Base-by-base conservation (phyloP, 805 yeast species). In the Candida golubevii region DNA sequence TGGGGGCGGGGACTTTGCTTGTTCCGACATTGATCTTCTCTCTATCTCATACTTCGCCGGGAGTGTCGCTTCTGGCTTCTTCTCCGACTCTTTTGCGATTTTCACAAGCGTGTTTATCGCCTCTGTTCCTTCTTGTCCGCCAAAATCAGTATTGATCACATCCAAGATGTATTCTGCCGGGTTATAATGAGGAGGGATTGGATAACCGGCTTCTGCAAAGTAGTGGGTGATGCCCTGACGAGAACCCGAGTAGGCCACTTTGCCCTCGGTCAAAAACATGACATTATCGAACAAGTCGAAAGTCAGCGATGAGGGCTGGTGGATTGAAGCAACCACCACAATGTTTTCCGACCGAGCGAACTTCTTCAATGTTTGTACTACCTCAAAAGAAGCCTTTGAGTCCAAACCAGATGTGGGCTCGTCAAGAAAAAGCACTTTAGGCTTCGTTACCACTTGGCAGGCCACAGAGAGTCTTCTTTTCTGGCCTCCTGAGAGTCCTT, bases 391-490 rank as follows among this genome's bases (percentile, higher is more conserved):
- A 8, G 88, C 81, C 49, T 79, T 80, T 8, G 95, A 81, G 61
- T 88, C 96, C 31, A 88, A 63, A 0, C 95, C 95, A 0, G 95
- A 86, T 0, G 95, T 88, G 3, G 96, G 95, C 54, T 88, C 96
- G 60, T 88, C 96, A 36, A 88, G 64, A 56, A 87, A 87, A 49
- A 88, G 62, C 1, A 88, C 67, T 0, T 88, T 78, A 0, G 96
- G 96, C 50, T 81, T 83, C 4, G 85, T 77, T 36, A 88, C 69
- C 56, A 88, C 67, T 60, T 88, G 95, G 18, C 87, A 77, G 0
- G 88, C 95, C 33, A 88, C 77, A 36, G 90, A 83, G 6, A 85
- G 72, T 47, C 96, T 63, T 56, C 96, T 62, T 57, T 81, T 83
- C 57, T 88, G 95, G 33, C 96, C 96, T 10, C 96, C 96, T 4